Percentiles rank a stretch among this genome's conserved stretches.
Conservation (phyloP, 352 stramenopile genomes). For the Phytophthora multivora region DNA sequence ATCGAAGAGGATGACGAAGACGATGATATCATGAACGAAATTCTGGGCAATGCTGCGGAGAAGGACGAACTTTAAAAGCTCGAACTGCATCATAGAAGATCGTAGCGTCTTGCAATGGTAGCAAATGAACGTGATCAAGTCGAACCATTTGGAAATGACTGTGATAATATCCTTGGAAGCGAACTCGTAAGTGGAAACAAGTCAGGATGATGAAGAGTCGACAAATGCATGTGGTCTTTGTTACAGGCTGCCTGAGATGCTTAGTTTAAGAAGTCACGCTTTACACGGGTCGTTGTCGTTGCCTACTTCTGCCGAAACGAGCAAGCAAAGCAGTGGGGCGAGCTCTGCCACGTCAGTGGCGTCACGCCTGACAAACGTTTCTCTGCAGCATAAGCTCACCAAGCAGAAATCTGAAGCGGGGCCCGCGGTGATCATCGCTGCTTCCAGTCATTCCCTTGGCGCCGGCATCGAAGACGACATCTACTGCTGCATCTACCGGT, state of each 20-base stretch:
- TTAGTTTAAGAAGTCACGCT: no score
- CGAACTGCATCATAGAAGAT: conserved; percentile 20
- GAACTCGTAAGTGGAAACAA: no score
- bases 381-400: not conserved
- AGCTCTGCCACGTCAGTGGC: not conserved
- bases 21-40: conserved; percentile 89
- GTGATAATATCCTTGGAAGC: no score
- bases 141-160: no score
- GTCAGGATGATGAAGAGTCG: no score
- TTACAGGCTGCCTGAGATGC: no score
- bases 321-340: not conserved
- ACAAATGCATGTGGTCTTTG: no score
- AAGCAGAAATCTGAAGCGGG: conserved; percentile 2
- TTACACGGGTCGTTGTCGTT: no score
- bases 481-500: no score
- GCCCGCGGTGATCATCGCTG: not conserved
- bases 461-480: not conserved
- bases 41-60: conserved; percentile 53
- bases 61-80: conserved; percentile 82
- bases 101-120: conserved; percentile 9
- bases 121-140: no score
- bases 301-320: no score
- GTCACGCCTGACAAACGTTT: not conserved
- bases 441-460: not conserved
- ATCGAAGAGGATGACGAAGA: conserved; percentile 85